A percentile compares a stretch with the other conserved stretches of the same genome.
Conservation (phyloP, 257 asterid genomes). For the Linderniella brevidens region DNA sequence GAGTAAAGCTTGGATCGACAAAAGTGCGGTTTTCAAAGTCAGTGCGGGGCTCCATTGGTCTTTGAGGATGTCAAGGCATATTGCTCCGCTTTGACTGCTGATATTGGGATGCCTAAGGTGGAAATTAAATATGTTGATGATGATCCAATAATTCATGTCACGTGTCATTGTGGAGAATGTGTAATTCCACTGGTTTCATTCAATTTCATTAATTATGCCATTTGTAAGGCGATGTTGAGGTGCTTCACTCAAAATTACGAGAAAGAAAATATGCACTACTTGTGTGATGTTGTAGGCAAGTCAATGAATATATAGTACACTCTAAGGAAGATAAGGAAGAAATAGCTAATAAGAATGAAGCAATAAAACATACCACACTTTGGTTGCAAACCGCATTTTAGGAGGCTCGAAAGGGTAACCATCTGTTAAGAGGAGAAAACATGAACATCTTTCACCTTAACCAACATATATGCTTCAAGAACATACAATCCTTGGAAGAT, state of each 20-base stretch:
- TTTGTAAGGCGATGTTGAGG: too few species aligned
- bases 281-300: too few species aligned
- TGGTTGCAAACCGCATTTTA: conserved; percentile 73
- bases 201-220: too few species aligned
- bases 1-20: conserved; percentile 82
- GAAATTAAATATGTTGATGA: conserved; percentile 11
- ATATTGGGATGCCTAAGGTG: conserved; percentile 89
- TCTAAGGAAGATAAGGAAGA: background rate
- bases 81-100: conserved; percentile 99
- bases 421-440: conserved; percentile 33
- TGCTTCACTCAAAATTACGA: too few species aligned
- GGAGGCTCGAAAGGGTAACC: conserved; percentile 98
- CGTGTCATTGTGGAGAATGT: too few species aligned
- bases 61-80: conserved; percentile 92
- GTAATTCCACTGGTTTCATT: too few species aligned
- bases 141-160: conserved; percentile 4
- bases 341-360: background rate
- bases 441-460: background rate
- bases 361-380: conserved; percentile 74
- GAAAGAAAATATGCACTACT: too few species aligned
- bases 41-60: conserved; percentile 99
- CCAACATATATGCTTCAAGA: background rate
- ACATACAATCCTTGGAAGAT: too few species aligned
- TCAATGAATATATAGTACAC: background rate
- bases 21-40: conserved; percentile 89